Base-by-base conservation (phyloP, 148 eudicot species). In the Suaeda aralocaspica region DNA sequence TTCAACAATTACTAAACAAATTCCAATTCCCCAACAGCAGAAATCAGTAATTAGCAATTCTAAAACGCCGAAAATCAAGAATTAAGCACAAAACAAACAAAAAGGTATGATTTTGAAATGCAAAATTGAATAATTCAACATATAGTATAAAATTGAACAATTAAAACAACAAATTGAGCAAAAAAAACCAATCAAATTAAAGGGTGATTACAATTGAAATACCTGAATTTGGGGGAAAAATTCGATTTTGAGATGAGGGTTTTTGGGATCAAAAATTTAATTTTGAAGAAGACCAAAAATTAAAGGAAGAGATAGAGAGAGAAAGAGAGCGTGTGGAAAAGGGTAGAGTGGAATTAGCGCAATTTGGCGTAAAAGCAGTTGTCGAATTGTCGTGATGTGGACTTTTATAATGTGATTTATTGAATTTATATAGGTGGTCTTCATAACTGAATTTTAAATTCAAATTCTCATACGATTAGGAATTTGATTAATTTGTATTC, bases 1-100 rank as follows among this genome's bases (percentile, higher is more conserved):
- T 61, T 13, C 58, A 25, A 55, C 11, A 48, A 60, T 46, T 33
- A 4, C 21, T 2, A 24, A 25, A 62, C 39, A 10, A 9, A 0
- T 18, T 31, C 42, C 55, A 41, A 63, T 21, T 3, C 21, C 10
- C 13, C 29, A 2, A 28, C 63, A 28, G 45, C 46, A 14, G 1
- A 72, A 72, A 21, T 64, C 51, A 9, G 28, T n/a, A 36, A 42
- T 19, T 50, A 49, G 28, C 30, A 60, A 70, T 25, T 24, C 25
- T 15, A 46, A 33, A 50, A 10, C 6, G 14, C 12, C 24, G 6
- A 0, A 39, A 63, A 21, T n/a, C 67, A 45, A 64, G 1, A 15
- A 45, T 2, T 18, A 28, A 45, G 24, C 16, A 14, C 41, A 16
- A 26, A 1, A 57, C 12, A 25, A 15, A 46, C 1, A 46, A 46